A percentile compares a stretch with the other conserved stretches of the same genome.
These are phyloP conservation scores for Vinca major DNA, from an alignment of 305 asterid species.

Conservation along the genomic window DNA sequence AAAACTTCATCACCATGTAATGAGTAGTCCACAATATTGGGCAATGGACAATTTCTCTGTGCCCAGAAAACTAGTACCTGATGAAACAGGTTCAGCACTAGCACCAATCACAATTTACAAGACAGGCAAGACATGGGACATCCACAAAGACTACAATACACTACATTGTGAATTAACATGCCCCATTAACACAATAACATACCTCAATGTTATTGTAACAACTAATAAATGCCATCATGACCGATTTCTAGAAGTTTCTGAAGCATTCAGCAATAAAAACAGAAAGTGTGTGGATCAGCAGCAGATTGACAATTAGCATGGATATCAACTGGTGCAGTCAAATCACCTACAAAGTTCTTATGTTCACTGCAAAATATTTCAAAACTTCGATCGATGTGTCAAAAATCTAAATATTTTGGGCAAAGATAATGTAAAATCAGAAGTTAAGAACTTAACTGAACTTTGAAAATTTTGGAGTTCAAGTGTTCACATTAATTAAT, in stretches of 20 bases:
- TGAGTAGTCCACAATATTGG: no score
- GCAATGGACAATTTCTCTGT: no score
- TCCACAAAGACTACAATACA: not conserved
- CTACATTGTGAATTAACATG: not conserved
- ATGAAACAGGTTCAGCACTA: no score
- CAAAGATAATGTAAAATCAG: not conserved
- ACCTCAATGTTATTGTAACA: slow-evolving; percentile 1
- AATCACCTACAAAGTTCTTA: slow-evolving; percentile 1
- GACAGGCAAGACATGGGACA: not conserved
- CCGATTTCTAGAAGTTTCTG: not conserved
- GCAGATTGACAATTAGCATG: not conserved
- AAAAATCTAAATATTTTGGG: not conserved
- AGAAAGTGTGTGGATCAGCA: not conserved
- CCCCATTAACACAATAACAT: not conserved
- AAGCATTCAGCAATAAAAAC: not conserved
- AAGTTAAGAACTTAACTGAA: not conserved
- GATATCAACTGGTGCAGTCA: not conserved
- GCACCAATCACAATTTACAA: not conserved
- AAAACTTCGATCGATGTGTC: not conserved
- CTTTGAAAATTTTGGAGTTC: not conserved
- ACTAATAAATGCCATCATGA: not conserved
- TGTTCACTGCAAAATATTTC: not conserved
- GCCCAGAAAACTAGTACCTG: no score
- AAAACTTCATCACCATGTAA: no score
- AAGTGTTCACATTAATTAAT: not conserved